phyloP scores from a whole-genome alignment of 768 basidiomycete genomes.

The Pisolithus sp. region DNA sequence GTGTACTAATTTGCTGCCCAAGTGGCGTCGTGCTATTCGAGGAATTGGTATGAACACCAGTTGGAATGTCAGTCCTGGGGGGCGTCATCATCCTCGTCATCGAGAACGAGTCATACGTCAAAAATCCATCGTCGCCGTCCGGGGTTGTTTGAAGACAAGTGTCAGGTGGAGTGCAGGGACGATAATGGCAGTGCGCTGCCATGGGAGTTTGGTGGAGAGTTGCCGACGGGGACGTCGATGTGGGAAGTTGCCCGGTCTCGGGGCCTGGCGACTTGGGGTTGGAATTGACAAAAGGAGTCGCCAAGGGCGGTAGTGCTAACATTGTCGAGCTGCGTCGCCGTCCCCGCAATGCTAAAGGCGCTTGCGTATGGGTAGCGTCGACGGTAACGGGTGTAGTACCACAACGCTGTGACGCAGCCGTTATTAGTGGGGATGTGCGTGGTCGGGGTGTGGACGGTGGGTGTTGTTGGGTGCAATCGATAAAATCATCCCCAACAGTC shows the following conservation, averaged over 20 bases:
- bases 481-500: neutral
- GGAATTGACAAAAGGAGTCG: slow-evolving; percentile 7
- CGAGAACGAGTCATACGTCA: neutral
- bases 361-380: neutral
- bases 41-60: no score
- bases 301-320: neutral
- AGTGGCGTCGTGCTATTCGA: neutral
- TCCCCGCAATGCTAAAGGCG: neutral
- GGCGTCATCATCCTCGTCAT: neutral
- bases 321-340: slow-evolving; percentile 4
- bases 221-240: neutral
- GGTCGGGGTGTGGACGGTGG: slow-evolving; percentile 18
- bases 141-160: slow-evolving; percentile 6
- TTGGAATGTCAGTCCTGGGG: neutral
- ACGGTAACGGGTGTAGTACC: neutral
- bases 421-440: neutral
- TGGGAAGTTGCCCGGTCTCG: slow-evolving; percentile 12
- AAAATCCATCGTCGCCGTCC: neutral
- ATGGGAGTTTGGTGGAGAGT: neutral
- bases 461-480: slow-evolving; percentile 4
- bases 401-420: neutral
- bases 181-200: neutral
- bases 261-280: slow-evolving; percentile 7
- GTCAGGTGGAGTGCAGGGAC: slow-evolving; percentile 6
- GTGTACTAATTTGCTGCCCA: neutral